Evolutionary conservation across 306 rosid species (phyloP).

Genomic region (Purshia tridentata): DNA sequence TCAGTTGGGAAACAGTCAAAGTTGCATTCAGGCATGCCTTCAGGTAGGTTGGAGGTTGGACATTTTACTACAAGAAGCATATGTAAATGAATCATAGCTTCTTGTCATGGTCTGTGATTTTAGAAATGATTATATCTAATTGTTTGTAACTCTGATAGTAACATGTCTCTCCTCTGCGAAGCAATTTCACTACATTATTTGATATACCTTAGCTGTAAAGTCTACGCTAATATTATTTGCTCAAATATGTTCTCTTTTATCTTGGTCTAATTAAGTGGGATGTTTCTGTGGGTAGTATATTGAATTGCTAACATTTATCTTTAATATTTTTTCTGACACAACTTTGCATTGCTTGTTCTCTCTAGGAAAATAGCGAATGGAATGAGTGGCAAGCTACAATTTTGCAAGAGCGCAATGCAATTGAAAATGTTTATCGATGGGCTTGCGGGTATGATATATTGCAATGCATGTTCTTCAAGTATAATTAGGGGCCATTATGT

Average conservation of each 20-base stretch:
- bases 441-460: slow-evolving; percentile 79
- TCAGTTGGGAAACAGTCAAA: slow-evolving; percentile 64
- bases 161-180: neutral
- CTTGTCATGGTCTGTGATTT: neutral
- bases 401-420: slow-evolving; percentile 82
- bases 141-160: neutral
- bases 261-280: neutral
- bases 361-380: slow-evolving; percentile 86
- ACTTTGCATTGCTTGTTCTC: slow-evolving; percentile 21
- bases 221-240: too few species aligned
- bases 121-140: neutral
- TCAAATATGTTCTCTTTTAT: neutral
- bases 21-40: slow-evolving; percentile 59
- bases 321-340: neutral
- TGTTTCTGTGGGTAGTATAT: neutral
- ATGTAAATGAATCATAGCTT: neutral
- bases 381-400: slow-evolving; percentile 80
- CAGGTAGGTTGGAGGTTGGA: slow-evolving; percentile 53
- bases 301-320: neutral
- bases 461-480: neutral
- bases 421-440: slow-evolving; percentile 93
- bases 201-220: neutral
- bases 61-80: slow-evolving; percentile 7
- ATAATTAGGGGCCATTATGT: neutral
- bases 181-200: neutral